These are phyloP conservation scores for Vitis labrusca DNA, from an alignment of 164 flowering plant genomes.

Conservation along the genomic window DNA sequence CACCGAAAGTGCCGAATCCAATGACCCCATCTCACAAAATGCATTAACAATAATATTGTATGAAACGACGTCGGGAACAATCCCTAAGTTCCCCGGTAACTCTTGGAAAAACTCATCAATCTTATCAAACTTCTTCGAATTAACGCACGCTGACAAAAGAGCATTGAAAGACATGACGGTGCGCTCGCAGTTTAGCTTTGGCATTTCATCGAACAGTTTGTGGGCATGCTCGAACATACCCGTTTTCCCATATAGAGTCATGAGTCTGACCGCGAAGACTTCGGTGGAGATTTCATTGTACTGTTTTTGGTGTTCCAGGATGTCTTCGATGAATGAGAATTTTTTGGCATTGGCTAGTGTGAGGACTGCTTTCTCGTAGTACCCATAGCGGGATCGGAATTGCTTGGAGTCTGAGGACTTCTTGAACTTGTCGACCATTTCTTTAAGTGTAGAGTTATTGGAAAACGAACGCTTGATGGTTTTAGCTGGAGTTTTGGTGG, in stretches of 20 bases:
- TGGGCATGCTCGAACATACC: constrained; percentile 50
- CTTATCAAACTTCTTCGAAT: constrained; percentile 30
- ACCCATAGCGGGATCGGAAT: constrained; percentile 13
- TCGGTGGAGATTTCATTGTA: constrained; percentile 26
- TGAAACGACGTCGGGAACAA: constrained; percentile 33
- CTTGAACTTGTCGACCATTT: constrained; percentile 13
- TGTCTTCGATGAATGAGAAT: constrained; percentile 30
- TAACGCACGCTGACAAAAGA: constrained; percentile 36
- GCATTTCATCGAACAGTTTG: constrained; percentile 60
- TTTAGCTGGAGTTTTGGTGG: no score
- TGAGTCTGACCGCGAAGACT: constrained; percentile 26
- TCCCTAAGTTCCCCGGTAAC: constrained; percentile 23
- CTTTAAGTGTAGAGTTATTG: constrained; percentile 7
- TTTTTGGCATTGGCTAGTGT: constrained; percentile 33
- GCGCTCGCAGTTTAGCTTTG: constrained; percentile 33
- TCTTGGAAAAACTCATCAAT: constrained; percentile 31
- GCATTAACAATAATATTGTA: constrained; percentile 43
- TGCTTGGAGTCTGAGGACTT: not conserved
- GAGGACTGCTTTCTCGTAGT: constrained; percentile 27
- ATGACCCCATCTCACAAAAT: constrained; percentile 32
- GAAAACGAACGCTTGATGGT: no score
- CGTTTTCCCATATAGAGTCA: constrained; percentile 36
- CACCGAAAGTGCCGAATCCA: constrained; percentile 34
- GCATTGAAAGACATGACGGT: constrained; percentile 49
- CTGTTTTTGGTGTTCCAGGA: constrained; percentile 43